Percentiles rank a stretch among this genome's conserved stretches.
phyloP scores from a whole-genome alignment of 2,329 filamentous ascomycete genomes.

The Colletotrichum higginsianum region DNA sequence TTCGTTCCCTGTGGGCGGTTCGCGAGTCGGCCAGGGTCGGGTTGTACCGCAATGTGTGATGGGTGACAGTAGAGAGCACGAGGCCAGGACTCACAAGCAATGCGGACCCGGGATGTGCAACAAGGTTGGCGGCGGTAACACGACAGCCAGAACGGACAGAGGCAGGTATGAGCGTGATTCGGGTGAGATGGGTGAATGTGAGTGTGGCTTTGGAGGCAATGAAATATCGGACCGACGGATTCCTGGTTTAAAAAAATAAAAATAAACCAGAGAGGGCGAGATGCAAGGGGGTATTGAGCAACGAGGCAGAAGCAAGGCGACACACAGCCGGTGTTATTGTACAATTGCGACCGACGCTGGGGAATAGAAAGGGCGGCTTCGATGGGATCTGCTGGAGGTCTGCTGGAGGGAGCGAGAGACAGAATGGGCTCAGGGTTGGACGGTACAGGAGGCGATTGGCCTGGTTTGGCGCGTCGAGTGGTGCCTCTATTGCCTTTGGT shows the following conservation, averaged over 20 bases:
- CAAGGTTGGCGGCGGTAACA: conserved; percentile 39
- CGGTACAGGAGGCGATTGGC: conserved; percentile 39
- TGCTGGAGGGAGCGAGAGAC: conserved; percentile 18
- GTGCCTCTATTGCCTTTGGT: background rate
- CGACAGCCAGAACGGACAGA: conserved; percentile 13
- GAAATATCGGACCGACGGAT: conserved; percentile 37
- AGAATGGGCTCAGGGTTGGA: conserved; percentile 31
- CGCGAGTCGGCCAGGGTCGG: conserved; percentile 21
- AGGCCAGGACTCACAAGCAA: conserved; percentile 33
- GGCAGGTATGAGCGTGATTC: background rate
- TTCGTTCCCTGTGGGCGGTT: conserved; percentile 1
- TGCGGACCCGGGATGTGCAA: conserved; percentile 39
- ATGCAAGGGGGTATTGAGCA: conserved; percentile 25
- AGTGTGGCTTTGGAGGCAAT: conserved; percentile 21
- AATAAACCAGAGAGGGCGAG: background rate
- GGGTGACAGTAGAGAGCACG: conserved; percentile 22
- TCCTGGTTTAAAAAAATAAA: conserved; percentile 13
- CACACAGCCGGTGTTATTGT: conserved; percentile 13
- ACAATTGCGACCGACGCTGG: conserved; percentile 3
- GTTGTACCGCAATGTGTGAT: conserved; percentile 30
- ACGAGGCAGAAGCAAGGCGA: background rate
- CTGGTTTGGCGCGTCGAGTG: conserved; percentile 39
- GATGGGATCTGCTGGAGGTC: conserved; percentile 10
- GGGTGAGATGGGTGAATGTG: conserved; percentile 3
- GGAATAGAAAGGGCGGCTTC: conserved; percentile 10